A percentile compares a stretch with the other conserved stretches of the same genome.
phyloP scores from a whole-genome alignment of 441 rosid species.

The Breynia disticha region DNA sequence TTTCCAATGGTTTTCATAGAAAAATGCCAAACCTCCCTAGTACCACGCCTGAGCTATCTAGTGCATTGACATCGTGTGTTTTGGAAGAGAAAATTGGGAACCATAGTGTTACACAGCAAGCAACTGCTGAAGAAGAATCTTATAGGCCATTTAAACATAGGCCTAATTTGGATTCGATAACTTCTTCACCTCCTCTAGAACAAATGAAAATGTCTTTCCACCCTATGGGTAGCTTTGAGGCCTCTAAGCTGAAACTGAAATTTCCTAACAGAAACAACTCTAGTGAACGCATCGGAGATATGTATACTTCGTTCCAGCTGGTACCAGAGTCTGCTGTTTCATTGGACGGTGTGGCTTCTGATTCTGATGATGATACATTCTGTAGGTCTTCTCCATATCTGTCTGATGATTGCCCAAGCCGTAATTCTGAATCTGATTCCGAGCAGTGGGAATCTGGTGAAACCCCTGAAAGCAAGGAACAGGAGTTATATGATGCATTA shows the following conservation, averaged over 20 bases:
- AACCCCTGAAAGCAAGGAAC: constrained; percentile 39
- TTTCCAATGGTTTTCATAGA: constrained; percentile 47
- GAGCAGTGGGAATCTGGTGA: constrained; percentile 79
- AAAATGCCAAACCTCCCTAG: constrained; percentile 34
- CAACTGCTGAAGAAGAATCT: constrained; percentile 17
- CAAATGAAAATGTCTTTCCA: constrained; percentile 87
- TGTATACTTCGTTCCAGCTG: constrained; percentile 77
- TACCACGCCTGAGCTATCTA: constrained; percentile 30
- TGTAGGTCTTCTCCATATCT: constrained; percentile 64
- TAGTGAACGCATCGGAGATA: constrained; percentile 31
- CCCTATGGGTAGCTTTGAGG: constrained; percentile 51
- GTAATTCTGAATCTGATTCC: constrained; percentile 55
- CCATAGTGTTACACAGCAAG: constrained; percentile 17
- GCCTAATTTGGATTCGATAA: constrained; percentile 33
- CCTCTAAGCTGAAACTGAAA: constrained; percentile 58
- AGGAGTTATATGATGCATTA: constrained; percentile 35
- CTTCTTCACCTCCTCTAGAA: constrained; percentile 82
- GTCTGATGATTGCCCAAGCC: constrained; percentile 61
- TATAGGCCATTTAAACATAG: constrained; percentile 28
- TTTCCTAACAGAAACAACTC: constrained; percentile 41
- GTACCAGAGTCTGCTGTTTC: constrained; percentile 53
- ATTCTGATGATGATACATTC: constrained; percentile 79
- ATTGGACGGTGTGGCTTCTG: constrained; percentile 28
- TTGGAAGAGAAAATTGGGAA: constrained; percentile 31
- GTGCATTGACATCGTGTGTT: constrained; percentile 23